These are phyloP conservation scores for Mycena crocata DNA, from an alignment of 768 basidiomycete genomes.

Conservation along the genomic window DNA sequence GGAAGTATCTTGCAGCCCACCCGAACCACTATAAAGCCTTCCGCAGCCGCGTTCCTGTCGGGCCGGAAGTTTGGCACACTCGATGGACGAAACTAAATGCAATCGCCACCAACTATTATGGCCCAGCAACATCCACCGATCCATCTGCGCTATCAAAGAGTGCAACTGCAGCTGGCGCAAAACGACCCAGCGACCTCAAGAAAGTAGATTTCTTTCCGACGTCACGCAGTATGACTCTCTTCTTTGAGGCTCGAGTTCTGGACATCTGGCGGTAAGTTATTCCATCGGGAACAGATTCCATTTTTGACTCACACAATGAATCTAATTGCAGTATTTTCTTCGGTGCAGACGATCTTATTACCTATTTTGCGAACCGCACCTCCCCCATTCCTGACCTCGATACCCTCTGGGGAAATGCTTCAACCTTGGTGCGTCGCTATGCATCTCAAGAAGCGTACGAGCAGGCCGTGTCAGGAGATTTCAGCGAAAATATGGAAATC, in stretches of 20 bases:
- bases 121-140: constrained; percentile 31
- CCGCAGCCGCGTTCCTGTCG: constrained; percentile 30
- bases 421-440: background rate
- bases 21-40: constrained; percentile 35
- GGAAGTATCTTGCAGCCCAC: constrained; percentile 32
- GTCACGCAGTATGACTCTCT: constrained; percentile 36
- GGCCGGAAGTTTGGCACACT: constrained; percentile 37
- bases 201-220: constrained; percentile 40
- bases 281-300: background rate
- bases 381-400: background rate
- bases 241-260: constrained; percentile 35
- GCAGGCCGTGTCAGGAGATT: background rate
- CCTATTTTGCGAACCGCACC: background rate
- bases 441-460: constrained; percentile 8
- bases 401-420: background rate
- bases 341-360: background rate
- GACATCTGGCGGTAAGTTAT: constrained; percentile 18
- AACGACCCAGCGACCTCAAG: constrained; percentile 34
- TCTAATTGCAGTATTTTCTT: background rate
- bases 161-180: constrained; percentile 30
- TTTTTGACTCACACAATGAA: background rate
- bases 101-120: constrained; percentile 35
- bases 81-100: constrained; percentile 35
- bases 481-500: background rate
- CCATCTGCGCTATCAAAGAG: constrained; percentile 35